Percentiles rank a stretch among this genome's conserved stretches.
Evolutionary conservation across 306 rosid species (phyloP).

Genomic region (Calophaca sinica): DNA sequence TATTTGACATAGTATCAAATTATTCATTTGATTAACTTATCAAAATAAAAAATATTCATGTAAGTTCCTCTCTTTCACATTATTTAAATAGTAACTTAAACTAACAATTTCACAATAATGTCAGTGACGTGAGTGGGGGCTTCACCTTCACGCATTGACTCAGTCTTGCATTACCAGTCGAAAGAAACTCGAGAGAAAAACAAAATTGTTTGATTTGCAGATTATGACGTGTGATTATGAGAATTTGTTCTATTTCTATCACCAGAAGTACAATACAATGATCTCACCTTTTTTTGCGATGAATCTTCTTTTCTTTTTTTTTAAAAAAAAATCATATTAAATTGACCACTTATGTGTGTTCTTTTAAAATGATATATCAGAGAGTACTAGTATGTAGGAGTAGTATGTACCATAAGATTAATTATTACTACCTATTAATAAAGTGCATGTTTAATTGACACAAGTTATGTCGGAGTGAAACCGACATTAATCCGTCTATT

Average conservation of each 20-base stretch:
- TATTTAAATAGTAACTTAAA: not conserved
- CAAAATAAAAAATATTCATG: constrained; percentile 14
- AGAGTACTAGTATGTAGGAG: too few relatives aligned
- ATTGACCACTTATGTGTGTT: constrained; percentile 14
- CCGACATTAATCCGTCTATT: constrained; percentile 27
- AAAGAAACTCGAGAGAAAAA: constrained; percentile 19
- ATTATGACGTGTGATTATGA: constrained; percentile 32
- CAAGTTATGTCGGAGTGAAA: constrained; percentile 41
- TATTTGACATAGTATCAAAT: not conserved
- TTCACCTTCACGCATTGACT: constrained; percentile 28
- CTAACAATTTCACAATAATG: constrained; percentile 27
- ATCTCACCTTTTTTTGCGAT: constrained; percentile 31
- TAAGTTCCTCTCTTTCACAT: not conserved
- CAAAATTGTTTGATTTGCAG: constrained; percentile 23
- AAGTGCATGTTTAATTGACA: constrained; percentile 18
- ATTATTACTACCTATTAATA: not conserved
- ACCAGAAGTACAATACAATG: constrained; percentile 15
- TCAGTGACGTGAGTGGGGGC: constrained; percentile 38
- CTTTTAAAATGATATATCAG: not conserved
- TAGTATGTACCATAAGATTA: too few relatives aligned
- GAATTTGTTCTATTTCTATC: constrained; percentile 23
- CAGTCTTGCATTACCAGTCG: constrained; percentile 27
- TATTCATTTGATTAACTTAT: not conserved
- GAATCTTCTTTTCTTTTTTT: not conserved
- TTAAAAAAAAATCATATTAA: not conserved